Percentiles rank a stretch among this genome's conserved stretches.
phyloP scores from a whole-genome alignment of 257 asterid species.

The Solanum chilense region DNA sequence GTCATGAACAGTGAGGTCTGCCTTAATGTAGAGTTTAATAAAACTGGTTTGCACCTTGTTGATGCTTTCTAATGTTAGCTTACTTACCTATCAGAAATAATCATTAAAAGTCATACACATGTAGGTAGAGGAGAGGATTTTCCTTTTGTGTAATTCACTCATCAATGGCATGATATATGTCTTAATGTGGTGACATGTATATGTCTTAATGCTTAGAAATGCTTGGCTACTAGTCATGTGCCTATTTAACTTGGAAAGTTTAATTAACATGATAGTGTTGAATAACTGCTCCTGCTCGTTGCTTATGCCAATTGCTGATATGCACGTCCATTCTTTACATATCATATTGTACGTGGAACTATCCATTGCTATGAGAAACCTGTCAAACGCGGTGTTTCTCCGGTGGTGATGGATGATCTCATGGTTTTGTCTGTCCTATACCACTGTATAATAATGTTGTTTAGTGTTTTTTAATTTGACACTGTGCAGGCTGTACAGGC shows the following conservation, averaged over 20 bases:
- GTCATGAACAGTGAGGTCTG: no score
- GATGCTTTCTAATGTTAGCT: neutral
- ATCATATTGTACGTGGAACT: neutral
- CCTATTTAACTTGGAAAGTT: neutral
- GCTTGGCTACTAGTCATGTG: neutral
- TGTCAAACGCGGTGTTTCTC: neutral
- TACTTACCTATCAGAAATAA: neutral
- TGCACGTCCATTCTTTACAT: neutral
- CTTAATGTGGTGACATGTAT: neutral
- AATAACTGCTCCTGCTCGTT: neutral
- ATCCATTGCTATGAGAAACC: neutral
- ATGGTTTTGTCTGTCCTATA: neutral
- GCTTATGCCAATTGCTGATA: neutral
- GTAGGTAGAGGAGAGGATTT: neutral
- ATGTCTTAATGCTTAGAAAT: neutral
- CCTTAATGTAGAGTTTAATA: neutral
- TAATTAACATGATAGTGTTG: neutral
- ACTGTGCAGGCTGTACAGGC: conserved; percentile 84
- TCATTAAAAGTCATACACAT: neutral
- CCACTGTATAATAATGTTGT: neutral
- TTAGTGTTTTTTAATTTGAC: neutral
- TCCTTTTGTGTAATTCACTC: neutral
- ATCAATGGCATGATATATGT: neutral
- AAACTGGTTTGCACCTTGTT: neutral
- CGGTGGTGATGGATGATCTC: neutral